These are phyloP conservation scores for Primulina tabacum DNA, from an alignment of 257 asterid species.

Conservation along the genomic window DNA sequence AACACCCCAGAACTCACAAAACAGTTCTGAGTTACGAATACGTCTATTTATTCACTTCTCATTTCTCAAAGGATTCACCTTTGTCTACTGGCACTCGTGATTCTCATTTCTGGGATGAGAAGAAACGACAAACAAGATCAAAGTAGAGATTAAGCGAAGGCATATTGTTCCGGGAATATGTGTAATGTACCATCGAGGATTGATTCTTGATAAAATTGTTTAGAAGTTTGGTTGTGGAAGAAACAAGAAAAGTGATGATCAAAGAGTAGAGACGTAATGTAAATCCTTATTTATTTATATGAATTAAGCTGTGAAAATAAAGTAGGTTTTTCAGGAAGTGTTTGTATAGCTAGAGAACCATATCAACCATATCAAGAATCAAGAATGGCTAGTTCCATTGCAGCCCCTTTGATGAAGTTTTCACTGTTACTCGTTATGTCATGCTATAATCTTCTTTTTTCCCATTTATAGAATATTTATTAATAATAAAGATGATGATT, in stretches of 20 bases:
- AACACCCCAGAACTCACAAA: constrained; percentile 31
- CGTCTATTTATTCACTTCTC: constrained; percentile 36
- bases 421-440: constrained; percentile 26
- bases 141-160: constrained; percentile 29
- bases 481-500: neutral
- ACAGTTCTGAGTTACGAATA: constrained; percentile 36
- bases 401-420: constrained; percentile 36
- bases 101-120: constrained; percentile 43
- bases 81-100: constrained; percentile 33
- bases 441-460: constrained; percentile 23
- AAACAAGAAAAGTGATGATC: constrained; percentile 24
- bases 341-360: constrained; percentile 49
- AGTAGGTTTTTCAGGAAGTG: constrained; percentile 42
- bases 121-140: constrained; percentile 22
- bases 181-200: constrained; percentile 37
- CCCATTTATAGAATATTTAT: neutral
- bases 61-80: constrained; percentile 28
- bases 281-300: constrained; percentile 36
- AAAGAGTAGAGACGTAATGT: constrained; percentile 30
- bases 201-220: constrained; percentile 34
- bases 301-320: constrained; percentile 53
- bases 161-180: constrained; percentile 35
- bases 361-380: constrained; percentile 38
- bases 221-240: constrained; percentile 27
- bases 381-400: constrained; percentile 41